Conservation (phyloP, 352 stramenopile genomes). For the Phytophthora macrochlamydospora region DNA sequence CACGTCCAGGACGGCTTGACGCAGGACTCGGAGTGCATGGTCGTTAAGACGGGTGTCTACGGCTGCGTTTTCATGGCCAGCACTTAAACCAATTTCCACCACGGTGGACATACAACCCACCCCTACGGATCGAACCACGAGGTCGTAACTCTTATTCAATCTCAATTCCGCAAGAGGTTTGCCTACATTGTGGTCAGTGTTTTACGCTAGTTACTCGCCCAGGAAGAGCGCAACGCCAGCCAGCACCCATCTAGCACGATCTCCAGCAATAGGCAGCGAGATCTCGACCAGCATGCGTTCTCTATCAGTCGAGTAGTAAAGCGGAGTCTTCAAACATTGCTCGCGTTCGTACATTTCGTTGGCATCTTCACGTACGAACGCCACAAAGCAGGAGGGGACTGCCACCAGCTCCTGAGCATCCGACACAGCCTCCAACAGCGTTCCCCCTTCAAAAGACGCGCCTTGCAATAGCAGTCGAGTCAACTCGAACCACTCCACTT, state of each 20-base stretch:
- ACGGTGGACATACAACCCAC: neutral
- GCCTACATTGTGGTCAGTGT: too few relatives aligned
- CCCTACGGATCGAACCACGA: neutral
- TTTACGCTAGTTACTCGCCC: conserved; percentile 44
- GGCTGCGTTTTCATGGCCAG: conserved; percentile 45
- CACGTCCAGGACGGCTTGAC: conserved; percentile 30
- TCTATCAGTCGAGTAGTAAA: conserved; percentile 82
- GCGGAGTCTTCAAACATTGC: conserved; percentile 70
- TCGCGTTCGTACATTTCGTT: conserved; percentile 80
- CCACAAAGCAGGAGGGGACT: conserved; percentile 83
- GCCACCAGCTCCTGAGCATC: conserved; percentile 86
- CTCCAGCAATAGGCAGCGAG: conserved; percentile 72
- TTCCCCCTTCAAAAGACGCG: conserved; percentile 82
- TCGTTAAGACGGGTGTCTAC: conserved; percentile 37
- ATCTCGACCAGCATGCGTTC: conserved; percentile 87
- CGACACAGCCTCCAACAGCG: conserved; percentile 75
- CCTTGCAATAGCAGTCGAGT: conserved; percentile 86
- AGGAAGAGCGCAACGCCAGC: conserved; percentile 87
- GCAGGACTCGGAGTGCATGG: conserved; percentile 34
- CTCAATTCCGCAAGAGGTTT: neutral
- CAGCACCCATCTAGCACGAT: conserved; percentile 80
- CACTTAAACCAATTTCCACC: conserved; percentile 15
- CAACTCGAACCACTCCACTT: conserved; percentile 85
- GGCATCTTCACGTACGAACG: conserved; percentile 80
- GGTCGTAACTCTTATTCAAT: neutral